Base-by-base conservation (phyloP, 768 basidiomycete genomes). In the Psilocybe tampanensis region DNA sequence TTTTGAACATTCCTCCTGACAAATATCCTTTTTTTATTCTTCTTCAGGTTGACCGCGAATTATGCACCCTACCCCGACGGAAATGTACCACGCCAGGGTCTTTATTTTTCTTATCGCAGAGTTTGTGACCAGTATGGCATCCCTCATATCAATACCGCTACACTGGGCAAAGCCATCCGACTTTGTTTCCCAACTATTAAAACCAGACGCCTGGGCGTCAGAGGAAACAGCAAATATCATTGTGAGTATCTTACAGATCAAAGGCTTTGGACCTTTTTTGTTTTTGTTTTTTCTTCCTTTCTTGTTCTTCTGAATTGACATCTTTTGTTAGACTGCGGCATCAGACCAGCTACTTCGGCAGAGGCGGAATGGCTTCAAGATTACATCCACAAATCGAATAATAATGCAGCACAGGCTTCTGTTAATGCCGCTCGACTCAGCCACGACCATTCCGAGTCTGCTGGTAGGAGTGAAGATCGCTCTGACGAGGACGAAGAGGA, bases 211-310 rank as follows among this genome's bases (percentile, higher is more conserved):
- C 74, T 97, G 58, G 95, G 95, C 58, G 93, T 93, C 57, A 79
- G 95, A 74, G 94, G 94, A 49, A 95, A 96, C 78, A 93, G 91
- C 77, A 95, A 95, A 81, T 96, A 96, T 75, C 94, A 95, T 74
- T 96, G 92, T 94, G 62, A 61, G 67, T 64, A 65, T 29, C 9
- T 29, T 29, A 29, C 4, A 29, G 4, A 29, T 9, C 9, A 29
- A 29, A 4, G 29, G 29, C 9, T 29, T 29, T 29, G 29, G 29
- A 9, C 9, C 29, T 29, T 29, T 29, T 29, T 29, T 29, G 29
- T 68, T 65, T 54, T 72, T 68, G 70, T 72, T 63, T 55, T 59
- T 63, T 65, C 69, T 70, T 63, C 63, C 68, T 59, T 64, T 60
- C 64, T 47, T 60, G 36, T 41, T 41, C 60, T 61, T 60, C 68